Evolutionary conservation across 2,329 filamentous ascomycete genomes (phyloP).

Genomic region (Ophiocordyceps sinensis): DNA sequence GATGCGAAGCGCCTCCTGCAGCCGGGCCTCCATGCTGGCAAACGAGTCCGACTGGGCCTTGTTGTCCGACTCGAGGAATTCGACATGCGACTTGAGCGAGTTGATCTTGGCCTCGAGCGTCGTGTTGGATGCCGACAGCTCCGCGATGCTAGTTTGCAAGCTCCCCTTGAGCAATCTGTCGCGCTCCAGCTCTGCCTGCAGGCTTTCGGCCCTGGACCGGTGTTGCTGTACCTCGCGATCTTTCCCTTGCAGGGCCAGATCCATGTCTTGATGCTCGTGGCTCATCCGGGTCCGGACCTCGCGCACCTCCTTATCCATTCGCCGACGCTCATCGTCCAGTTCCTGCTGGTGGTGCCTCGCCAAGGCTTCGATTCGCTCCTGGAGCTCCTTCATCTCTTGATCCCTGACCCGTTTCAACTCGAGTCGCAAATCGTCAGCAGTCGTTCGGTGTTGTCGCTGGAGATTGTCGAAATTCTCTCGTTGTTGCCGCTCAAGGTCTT

Average conservation of each 20-base stretch:
- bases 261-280: constrained; percentile 37
- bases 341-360: constrained; percentile 48
- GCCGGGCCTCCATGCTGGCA: constrained; percentile 62
- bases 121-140: constrained; percentile 45
- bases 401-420: constrained; percentile 28
- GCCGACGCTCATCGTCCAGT: constrained; percentile 48
- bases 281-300: constrained; percentile 42
- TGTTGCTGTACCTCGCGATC: constrained; percentile 39
- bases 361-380: constrained; percentile 52
- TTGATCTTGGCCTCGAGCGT: constrained; percentile 62
- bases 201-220: constrained; percentile 25
- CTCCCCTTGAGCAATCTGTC: constrained; percentile 48
- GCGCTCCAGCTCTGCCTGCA: constrained; percentile 38
- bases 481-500: constrained; percentile 28
- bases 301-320: constrained; percentile 46
- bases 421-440: constrained; percentile 23
- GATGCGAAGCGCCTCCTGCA: constrained; percentile 60
- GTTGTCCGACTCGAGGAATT: constrained; percentile 79
- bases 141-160: constrained; percentile 37
- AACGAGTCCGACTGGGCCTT: constrained; percentile 82
- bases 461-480: constrained; percentile 20
- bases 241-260: constrained; percentile 31
- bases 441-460: constrained; percentile 17
- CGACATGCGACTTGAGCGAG: constrained; percentile 66
- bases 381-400: constrained; percentile 41